These are phyloP conservation scores for Persicaria tinctoria DNA, from an alignment of 148 eudicot species.

Conservation along the genomic window DNA sequence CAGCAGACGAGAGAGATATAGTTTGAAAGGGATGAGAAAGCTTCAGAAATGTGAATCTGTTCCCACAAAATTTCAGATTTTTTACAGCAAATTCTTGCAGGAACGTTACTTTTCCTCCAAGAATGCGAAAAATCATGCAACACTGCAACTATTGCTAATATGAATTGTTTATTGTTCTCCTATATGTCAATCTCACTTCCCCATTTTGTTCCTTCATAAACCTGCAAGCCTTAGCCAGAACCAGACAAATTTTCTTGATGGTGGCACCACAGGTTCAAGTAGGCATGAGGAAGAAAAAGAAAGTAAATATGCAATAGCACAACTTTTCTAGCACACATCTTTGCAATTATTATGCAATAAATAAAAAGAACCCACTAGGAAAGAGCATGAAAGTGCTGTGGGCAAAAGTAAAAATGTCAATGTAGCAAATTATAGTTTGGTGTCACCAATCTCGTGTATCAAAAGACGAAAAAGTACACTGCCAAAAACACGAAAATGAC, in stretches of 20 bases:
- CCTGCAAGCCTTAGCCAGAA: background rate
- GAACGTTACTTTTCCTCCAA: background rate
- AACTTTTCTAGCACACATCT: background rate
- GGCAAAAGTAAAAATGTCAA: background rate
- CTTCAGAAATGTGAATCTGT: background rate
- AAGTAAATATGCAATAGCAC: background rate
- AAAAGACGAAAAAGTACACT: background rate
- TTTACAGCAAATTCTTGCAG: background rate
- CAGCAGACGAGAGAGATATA: background rate
- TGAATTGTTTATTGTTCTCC: background rate
- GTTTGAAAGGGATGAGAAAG: background rate
- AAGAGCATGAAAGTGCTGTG: background rate
- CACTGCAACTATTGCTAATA: background rate
- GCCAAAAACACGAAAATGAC: background rate
- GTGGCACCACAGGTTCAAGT: background rate
- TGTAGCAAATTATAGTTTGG: background rate
- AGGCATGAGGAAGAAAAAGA: background rate
- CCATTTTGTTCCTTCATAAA: background rate
- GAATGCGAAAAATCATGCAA: background rate
- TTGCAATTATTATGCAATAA: slow-evolving; percentile 5
- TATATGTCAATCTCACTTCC: background rate
- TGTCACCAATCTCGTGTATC: background rate
- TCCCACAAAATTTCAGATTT: background rate
- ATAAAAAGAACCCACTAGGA: background rate
- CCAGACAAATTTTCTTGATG: background rate